Evolutionary conservation across 176 grass and related monocot genomes (phyloP).

Genomic region (Avena sativa): DNA sequence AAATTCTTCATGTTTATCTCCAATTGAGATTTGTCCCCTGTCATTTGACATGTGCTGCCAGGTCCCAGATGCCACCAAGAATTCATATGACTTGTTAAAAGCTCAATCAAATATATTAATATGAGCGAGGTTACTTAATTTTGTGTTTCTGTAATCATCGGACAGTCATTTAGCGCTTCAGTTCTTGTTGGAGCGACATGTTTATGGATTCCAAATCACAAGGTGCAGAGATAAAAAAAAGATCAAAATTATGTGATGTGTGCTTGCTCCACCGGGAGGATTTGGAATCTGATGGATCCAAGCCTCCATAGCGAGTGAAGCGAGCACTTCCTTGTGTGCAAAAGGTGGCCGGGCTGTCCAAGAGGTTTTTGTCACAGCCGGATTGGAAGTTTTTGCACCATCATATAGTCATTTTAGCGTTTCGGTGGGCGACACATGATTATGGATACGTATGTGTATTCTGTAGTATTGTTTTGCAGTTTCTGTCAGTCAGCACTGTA

Average conservation of each 20-base stretch:
- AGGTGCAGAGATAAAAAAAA: neutral
- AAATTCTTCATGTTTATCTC: neutral
- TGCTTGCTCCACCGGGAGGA: slow-evolving; percentile 48
- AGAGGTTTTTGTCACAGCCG: slow-evolving; percentile 63
- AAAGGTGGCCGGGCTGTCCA: slow-evolving; percentile 94
- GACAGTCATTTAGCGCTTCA: neutral
- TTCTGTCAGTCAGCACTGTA: neutral
- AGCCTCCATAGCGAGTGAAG: slow-evolving; percentile 39
- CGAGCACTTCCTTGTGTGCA: slow-evolving; percentile 59
- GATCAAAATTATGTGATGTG: slow-evolving; percentile 30
- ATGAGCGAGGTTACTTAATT: neutral
- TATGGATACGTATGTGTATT: neutral
- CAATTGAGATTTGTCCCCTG: neutral
- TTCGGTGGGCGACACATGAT: too few relatives aligned
- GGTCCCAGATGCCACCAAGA: neutral
- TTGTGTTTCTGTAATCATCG: neutral
- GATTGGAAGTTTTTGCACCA: slow-evolving; percentile 97
- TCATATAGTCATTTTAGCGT: neutral
- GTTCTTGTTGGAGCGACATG: neutral
- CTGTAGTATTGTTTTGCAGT: neutral
- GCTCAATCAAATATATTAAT: too few relatives aligned
- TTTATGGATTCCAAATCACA: neutral
- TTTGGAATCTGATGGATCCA: slow-evolving; percentile 46
- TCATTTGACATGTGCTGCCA: neutral
- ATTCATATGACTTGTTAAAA: too few relatives aligned